These are phyloP conservation scores for Cymbopogon flexuosus DNA, from an alignment of 202 grass and related monocot species.

Conservation along the genomic window DNA sequence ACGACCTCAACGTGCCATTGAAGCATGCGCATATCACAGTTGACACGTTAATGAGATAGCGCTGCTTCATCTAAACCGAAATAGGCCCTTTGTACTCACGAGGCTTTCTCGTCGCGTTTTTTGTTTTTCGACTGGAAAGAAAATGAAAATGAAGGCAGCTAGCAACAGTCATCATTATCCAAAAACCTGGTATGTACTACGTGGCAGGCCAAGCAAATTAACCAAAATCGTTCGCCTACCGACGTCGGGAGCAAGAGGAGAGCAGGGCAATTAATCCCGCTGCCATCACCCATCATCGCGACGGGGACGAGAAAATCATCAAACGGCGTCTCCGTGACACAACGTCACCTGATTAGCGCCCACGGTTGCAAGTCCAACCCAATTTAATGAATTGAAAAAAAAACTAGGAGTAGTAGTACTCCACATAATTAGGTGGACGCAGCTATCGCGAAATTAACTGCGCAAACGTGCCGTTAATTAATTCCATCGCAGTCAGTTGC, in stretches of 20 bases:
- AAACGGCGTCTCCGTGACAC: conserved; percentile 29
- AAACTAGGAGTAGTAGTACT: background rate
- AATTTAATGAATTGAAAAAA: background rate
- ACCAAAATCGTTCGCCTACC: background rate
- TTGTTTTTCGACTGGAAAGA: background rate
- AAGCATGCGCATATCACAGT: background rate
- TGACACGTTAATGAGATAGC: background rate
- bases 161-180: background rate
- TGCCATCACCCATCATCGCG: background rate
- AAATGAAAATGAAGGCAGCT: background rate
- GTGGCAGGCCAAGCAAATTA: background rate
- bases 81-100: background rate
- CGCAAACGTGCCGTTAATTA: conserved; percentile 12
- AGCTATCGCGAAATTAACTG: conserved; percentile 22
- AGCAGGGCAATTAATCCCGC: conserved; percentile 16
- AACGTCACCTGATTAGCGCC: conserved; percentile 44
- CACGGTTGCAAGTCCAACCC: conserved; percentile 28
- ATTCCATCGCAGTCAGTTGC: background rate
- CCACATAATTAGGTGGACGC: conserved; percentile 17
- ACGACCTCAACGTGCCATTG: background rate
- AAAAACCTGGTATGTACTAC: background rate
- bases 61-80: background rate
- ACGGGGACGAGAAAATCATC: background rate
- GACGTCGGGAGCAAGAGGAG: background rate
- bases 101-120: background rate